phyloP scores from a whole-genome alignment of 352 stramenopile genomes.

The Aphanomyces stellatus region DNA sequence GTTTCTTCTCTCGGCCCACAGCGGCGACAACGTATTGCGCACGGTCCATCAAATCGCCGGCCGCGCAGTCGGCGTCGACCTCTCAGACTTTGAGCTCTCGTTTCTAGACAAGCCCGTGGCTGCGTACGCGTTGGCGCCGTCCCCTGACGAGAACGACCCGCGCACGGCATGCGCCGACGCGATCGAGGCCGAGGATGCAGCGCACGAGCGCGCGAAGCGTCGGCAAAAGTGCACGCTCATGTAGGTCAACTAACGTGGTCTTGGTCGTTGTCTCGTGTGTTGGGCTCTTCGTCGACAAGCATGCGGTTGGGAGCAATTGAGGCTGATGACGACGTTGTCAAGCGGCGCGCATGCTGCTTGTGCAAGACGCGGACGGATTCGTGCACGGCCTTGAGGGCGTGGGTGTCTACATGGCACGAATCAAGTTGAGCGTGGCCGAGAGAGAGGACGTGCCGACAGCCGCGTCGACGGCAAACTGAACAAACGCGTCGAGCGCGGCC shows the following conservation, averaged over 20 bases:
- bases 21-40: constrained; percentile 74
- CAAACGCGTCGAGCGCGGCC: background rate
- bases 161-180: constrained; percentile 59
- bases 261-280: too few species aligned
- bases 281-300: background rate
- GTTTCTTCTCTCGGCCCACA: constrained; percentile 79
- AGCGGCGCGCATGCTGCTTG: background rate
- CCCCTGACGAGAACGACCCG: constrained; percentile 29
- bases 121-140: constrained; percentile 32
- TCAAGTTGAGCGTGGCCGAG: background rate
- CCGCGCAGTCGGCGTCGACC: constrained; percentile 47
- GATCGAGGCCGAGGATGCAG: constrained; percentile 65
- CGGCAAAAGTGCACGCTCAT: constrained; percentile 3
- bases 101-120: constrained; percentile 67
- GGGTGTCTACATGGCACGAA: background rate
- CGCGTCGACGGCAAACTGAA: background rate
- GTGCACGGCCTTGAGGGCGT: background rate
- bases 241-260: too few species aligned
- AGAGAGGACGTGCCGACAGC: background rate
- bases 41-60: constrained; percentile 70
- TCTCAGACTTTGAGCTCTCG: constrained; percentile 75
- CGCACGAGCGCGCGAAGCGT: background rate
- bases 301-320: background rate
- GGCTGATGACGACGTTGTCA: background rate
- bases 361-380: background rate